Conservation (phyloP, 2,329 filamentous ascomycete species). For the Colletotrichum theobromicola region DNA sequence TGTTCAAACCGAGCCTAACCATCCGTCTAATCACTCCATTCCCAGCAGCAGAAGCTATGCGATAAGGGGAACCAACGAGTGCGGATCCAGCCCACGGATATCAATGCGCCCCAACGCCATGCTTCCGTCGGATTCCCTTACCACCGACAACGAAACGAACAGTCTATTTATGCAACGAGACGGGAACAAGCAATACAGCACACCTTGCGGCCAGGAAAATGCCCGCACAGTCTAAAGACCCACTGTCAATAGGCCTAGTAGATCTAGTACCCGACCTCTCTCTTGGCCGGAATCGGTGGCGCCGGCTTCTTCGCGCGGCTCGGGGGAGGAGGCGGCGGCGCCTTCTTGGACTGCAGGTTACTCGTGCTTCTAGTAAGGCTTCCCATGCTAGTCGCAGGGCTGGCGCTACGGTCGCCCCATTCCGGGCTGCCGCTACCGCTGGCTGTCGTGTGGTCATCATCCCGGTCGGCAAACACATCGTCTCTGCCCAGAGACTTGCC, state of each 20-base stretch:
- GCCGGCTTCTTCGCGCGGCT: conserved; percentile 59
- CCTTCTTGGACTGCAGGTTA: conserved; percentile 37
- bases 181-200: background rate
- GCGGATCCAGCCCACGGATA: conserved; percentile 21
- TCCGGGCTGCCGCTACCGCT: conserved; percentile 58
- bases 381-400: conserved; percentile 61
- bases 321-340: conserved; percentile 51
- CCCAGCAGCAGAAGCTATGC: background rate
- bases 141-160: conserved; percentile 6
- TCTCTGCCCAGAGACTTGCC: conserved; percentile 39
- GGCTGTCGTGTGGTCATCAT: conserved; percentile 54
- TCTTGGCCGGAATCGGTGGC: conserved; percentile 44
- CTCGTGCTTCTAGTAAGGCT: conserved; percentile 53
- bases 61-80: background rate
- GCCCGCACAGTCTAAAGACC: background rate
- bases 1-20: background rate
- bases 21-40: background rate
- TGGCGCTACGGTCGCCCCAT: conserved; percentile 56
- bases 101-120: conserved; percentile 22
- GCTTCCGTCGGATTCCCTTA: background rate
- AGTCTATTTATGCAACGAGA: conserved; percentile 19
- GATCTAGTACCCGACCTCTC: conserved; percentile 33
- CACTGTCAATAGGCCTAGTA: background rate
- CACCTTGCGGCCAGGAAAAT: background rate
- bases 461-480: conserved; percentile 52